Evolutionary conservation across 345 rosid genomes (phyloP).

Genomic region (Nasturtium officinale): DNA sequence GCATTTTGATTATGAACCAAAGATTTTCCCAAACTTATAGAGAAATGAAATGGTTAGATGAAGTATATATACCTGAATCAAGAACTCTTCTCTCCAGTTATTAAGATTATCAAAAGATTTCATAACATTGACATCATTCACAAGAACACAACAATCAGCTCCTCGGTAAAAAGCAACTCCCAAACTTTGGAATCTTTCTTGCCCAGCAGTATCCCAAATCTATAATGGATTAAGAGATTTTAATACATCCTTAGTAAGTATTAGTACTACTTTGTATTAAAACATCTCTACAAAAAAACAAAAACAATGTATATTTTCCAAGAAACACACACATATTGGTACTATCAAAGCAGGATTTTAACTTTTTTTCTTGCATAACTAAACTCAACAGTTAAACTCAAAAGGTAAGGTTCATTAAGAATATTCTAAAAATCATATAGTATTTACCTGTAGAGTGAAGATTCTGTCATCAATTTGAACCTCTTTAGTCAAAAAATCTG

Average conservation of each 20-base stretch:
- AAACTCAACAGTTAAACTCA: neutral
- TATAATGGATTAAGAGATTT: neutral
- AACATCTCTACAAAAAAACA: neutral
- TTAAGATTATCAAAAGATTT: constrained; percentile 88
- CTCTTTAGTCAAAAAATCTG: constrained; percentile 93
- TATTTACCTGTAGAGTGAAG: constrained; percentile 82
- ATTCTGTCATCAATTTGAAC: constrained; percentile 83
- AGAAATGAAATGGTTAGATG: neutral
- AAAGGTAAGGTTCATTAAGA: constrained; percentile 22
- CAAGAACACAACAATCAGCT: constrained; percentile 92
- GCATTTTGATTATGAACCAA: neutral
- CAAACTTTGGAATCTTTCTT: constrained; percentile 87
- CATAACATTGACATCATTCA: constrained; percentile 81
- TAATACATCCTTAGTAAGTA: neutral
- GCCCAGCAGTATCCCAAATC: constrained; percentile 97
- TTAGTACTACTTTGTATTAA: too few relatives aligned
- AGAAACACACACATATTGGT: neutral
- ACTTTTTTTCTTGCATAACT: neutral
- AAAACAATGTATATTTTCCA: neutral
- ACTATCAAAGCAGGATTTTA: neutral
- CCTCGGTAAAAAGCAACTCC: constrained; percentile 90
- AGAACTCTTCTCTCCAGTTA: constrained; percentile 90
- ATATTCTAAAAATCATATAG: constrained; percentile 12
- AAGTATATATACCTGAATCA: constrained; percentile 61
- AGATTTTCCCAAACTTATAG: neutral